phyloP scores from a whole-genome alignment of 2,329 filamentous ascomycete genomes.

The Exophiala sp. region DNA sequence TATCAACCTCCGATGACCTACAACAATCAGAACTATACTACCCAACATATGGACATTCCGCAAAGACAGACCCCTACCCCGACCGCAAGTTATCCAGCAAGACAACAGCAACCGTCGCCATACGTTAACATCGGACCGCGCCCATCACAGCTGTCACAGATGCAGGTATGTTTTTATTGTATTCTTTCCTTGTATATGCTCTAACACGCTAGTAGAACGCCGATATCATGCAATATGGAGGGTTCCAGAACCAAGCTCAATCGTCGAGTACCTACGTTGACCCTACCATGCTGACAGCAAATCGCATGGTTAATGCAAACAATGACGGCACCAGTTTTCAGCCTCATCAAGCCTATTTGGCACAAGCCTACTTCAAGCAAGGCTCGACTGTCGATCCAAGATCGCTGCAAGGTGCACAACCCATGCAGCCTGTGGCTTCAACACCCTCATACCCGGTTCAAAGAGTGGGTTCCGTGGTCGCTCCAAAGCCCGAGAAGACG shows the following conservation, averaged over 20 bases:
- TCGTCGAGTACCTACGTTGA: conserved; percentile 20
- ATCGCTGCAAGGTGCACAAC: conserved; percentile 25
- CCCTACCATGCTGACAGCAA: conserved; percentile 24
- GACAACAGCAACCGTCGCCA: conserved; percentile 29
- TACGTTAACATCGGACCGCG: conserved; percentile 28
- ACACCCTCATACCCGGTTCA: neutral
- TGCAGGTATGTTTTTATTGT: conserved; percentile 14
- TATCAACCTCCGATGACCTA: conserved; percentile 22
- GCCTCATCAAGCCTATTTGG: conserved; percentile 14
- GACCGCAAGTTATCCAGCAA: conserved; percentile 33
- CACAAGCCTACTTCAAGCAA: conserved; percentile 13
- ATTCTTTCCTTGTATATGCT: neutral
- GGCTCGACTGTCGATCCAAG: conserved; percentile 23
- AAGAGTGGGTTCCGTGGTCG: conserved; percentile 1
- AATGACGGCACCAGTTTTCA: conserved; percentile 10
- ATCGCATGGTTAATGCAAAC: conserved; percentile 10
- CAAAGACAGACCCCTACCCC: conserved; percentile 19
- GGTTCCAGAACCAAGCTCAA: conserved; percentile 18
- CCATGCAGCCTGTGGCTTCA: conserved; percentile 4
- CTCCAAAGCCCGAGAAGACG: conserved; percentile 22
- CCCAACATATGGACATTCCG: conserved; percentile 18
- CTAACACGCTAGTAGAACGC: conserved; percentile 11
- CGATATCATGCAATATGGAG: conserved; percentile 18
- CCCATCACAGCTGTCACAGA: conserved; percentile 30
- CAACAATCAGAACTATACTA: conserved; percentile 16